Evolutionary conservation across 2,329 filamentous ascomycete species (phyloP).

Genomic region (Salinomyces thailandicus): DNA sequence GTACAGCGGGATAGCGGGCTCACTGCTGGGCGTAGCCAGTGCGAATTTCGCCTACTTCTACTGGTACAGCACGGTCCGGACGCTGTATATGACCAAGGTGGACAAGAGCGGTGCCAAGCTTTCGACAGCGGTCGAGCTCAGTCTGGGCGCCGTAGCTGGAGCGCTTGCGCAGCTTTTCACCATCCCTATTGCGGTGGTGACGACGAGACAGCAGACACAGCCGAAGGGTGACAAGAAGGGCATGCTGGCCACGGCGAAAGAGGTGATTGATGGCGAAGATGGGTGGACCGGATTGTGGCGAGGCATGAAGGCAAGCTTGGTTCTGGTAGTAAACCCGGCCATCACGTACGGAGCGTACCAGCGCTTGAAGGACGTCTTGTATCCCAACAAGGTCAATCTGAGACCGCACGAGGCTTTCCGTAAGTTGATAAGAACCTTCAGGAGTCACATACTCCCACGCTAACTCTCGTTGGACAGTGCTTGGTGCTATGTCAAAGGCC

Average conservation of each 20-base stretch:
- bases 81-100: slow-evolving; percentile 55
- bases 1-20: slow-evolving; percentile 79
- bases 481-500: slow-evolving; percentile 87
- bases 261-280: slow-evolving; percentile 84
- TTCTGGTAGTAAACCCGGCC: slow-evolving; percentile 88
- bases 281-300: slow-evolving; percentile 85
- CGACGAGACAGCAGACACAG: slow-evolving; percentile 91
- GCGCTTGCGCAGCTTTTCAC: slow-evolving; percentile 92
- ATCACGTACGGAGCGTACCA: slow-evolving; percentile 98
- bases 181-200: slow-evolving; percentile 90
- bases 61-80: slow-evolving; percentile 87
- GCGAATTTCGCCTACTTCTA: slow-evolving; percentile 99
- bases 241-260: slow-evolving; percentile 72
- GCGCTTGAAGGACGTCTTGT: slow-evolving; percentile 66
- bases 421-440: no score
- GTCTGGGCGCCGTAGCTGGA: slow-evolving; percentile 75
- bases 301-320: slow-evolving; percentile 88
- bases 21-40: slow-evolving; percentile 82
- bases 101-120: slow-evolving; percentile 37
- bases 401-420: slow-evolving; percentile 82
- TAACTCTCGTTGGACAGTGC: slow-evolving; percentile 38
- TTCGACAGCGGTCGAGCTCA: slow-evolving; percentile 70
- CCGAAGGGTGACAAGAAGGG: slow-evolving; percentile 74
- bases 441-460: not conserved
- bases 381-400: slow-evolving; percentile 63